Percentiles rank a stretch among this genome's conserved stretches.
Evolutionary conservation across 306 rosid species (phyloP).

Genomic region (Rosa multiflora): DNA sequence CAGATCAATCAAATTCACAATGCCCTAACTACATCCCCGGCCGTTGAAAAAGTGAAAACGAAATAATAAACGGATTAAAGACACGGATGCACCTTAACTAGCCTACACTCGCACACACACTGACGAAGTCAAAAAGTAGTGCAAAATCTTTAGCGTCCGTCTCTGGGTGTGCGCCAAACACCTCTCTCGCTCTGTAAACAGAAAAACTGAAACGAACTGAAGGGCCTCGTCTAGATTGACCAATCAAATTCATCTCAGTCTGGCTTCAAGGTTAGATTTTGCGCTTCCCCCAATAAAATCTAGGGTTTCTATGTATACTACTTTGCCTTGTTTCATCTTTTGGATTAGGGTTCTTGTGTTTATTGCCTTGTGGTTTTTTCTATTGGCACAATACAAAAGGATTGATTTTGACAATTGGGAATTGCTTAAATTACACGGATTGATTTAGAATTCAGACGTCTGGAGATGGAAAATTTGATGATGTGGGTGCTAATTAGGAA

Average conservation of each 20-base stretch:
- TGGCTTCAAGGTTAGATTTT: slow-evolving; percentile 37
- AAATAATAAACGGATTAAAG: not conserved
- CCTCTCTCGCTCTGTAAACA: not conserved
- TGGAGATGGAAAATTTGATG: slow-evolving; percentile 1
- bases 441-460: not conserved
- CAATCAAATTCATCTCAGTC: slow-evolving; percentile 25
- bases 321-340: not conserved
- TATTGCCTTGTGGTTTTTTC: not conserved
- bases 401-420: not conserved
- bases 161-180: not conserved
- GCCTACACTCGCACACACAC: not conserved
- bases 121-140: not conserved
- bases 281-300: not conserved
- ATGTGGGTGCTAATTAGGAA: not conserved
- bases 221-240: slow-evolving; percentile 2
- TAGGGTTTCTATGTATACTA: slow-evolving; percentile 23
- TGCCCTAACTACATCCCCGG: not conserved
- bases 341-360: slow-evolving; percentile 10
- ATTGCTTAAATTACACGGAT: not conserved
- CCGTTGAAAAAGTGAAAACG: not conserved
- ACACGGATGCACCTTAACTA: not conserved
- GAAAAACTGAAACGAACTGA: not conserved
- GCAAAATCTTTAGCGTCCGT: not conserved
- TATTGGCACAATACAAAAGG: not conserved
- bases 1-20: not conserved